A percentile compares a stretch with the other conserved stretches of the same genome.
Evolutionary conservation across 768 basidiomycete genomes (phyloP).

Genomic region (Ramaria rubella): DNA sequence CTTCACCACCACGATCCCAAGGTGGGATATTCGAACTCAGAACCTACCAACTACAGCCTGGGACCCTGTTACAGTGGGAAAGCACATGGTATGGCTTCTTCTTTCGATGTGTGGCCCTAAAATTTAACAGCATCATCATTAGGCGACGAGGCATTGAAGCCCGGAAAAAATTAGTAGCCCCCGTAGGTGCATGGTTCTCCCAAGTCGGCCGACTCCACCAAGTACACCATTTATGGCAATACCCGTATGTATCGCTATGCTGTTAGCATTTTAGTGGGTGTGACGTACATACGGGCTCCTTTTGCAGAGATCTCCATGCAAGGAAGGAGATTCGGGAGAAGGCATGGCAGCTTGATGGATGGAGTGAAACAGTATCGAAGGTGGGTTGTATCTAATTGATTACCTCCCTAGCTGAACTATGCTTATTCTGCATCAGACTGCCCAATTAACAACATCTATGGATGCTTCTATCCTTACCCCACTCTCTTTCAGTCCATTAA

Average conservation of each 20-base stretch:
- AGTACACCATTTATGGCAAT: constrained; percentile 98
- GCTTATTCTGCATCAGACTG: constrained; percentile 52
- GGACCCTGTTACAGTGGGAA: constrained; percentile 93
- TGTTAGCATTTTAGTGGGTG: background rate
- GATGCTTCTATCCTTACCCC: constrained; percentile 78
- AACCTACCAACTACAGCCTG: constrained; percentile 81
- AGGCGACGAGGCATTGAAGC: constrained; percentile 96
- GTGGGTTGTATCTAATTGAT: constrained; percentile 32
- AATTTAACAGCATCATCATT: background rate
- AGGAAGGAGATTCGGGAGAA: constrained; percentile 81
- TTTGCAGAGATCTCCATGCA: constrained; percentile 58
- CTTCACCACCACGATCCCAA: constrained; percentile 75
- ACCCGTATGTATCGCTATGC: constrained; percentile 52
- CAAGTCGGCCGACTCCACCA: constrained; percentile 79
- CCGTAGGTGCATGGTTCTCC: constrained; percentile 89
- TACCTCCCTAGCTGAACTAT: constrained; percentile 9
- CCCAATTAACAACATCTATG: constrained; percentile 82
- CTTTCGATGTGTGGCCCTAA: no score
- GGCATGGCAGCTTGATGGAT: constrained; percentile 92
- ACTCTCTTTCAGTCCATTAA: constrained; percentile 78
- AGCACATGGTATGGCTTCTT: constrained; percentile 60
- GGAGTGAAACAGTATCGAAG: constrained; percentile 93
- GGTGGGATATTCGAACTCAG: constrained; percentile 95
- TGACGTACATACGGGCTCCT: constrained; percentile 14
- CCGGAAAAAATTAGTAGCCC: constrained; percentile 76